Conservation (phyloP, 768 basidiomycete genomes). For the Naematelia encephala region DNA sequence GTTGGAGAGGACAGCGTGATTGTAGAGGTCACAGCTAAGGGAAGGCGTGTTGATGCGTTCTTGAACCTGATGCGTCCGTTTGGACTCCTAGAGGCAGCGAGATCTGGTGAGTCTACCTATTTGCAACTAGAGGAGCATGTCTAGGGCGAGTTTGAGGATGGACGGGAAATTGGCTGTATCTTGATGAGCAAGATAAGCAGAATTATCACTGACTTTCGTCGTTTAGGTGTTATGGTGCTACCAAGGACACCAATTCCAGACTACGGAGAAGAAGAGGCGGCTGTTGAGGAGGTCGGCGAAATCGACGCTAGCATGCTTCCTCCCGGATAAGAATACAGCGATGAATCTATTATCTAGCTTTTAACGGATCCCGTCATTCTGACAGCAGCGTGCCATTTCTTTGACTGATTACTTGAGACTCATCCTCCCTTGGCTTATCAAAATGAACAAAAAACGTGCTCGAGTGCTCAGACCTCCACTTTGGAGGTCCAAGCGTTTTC, state of each 20-base stretch:
- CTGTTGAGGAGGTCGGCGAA: conserved; percentile 57
- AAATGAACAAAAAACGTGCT: too few relatives aligned
- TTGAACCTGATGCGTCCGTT: conserved; percentile 86
- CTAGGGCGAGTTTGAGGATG: too few relatives aligned
- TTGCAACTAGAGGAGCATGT: not conserved
- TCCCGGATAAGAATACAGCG: conserved; percentile 64
- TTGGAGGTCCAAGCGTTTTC: too few relatives aligned
- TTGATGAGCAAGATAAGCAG: too few relatives aligned
- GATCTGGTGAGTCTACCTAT: conserved; percentile 66
- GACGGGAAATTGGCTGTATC: too few relatives aligned
- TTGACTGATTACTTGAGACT: too few relatives aligned
- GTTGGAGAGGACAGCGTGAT: conserved; percentile 92
- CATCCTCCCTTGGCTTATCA: too few relatives aligned
- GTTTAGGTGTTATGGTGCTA: conserved; percentile 91
- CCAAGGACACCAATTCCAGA: conserved; percentile 83
- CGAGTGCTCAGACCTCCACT: too few relatives aligned
- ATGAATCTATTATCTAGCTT: not conserved
- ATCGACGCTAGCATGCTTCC: conserved; percentile 90
- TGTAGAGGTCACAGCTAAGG: conserved; percentile 92
- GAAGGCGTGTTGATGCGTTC: conserved; percentile 85
- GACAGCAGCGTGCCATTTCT: too few relatives aligned
- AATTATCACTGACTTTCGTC: too few relatives aligned
- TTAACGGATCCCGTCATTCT: not conserved
- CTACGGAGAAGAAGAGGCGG: conserved; percentile 59
- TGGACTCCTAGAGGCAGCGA: conserved; percentile 89